Evolutionary conservation across 352 stramenopile genomes (phyloP).

Genomic region (Halophytophthora batemanensis): DNA sequence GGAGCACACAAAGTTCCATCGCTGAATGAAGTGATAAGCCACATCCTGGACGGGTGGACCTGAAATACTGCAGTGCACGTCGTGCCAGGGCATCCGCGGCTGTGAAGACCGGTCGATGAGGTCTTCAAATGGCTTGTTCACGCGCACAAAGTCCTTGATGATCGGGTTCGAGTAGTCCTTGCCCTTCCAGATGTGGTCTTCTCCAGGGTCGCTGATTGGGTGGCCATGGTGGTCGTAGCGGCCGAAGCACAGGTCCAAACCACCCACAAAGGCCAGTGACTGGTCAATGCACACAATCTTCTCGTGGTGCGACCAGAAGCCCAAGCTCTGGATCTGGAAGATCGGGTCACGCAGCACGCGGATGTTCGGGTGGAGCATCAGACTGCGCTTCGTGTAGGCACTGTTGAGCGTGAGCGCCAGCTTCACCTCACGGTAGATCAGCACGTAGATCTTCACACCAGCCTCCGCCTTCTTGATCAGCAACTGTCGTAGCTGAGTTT

Average conservation of each 20-base stretch:
- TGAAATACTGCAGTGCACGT: conserved; percentile 78
- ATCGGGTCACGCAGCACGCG: conserved; percentile 88
- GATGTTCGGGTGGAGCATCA: conserved; percentile 78
- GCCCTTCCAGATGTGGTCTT: conserved; percentile 59
- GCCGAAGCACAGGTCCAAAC: conserved; percentile 89
- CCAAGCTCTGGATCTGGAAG: conserved; percentile 86
- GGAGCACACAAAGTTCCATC: conserved; percentile 86
- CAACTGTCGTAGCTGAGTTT: too few relatives aligned
- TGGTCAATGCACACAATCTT: conserved; percentile 92
- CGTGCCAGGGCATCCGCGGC: conserved; percentile 86
- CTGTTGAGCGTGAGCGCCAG: conserved; percentile 84
- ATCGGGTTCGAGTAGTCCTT: conserved; percentile 87
- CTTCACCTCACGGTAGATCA: conserved; percentile 91
- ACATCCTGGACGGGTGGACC: conserved; percentile 80
- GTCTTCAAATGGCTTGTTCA: conserved; percentile 70
- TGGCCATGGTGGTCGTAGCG: conserved; percentile 80
- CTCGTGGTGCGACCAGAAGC: conserved; percentile 90
- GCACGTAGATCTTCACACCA: conserved; percentile 87
- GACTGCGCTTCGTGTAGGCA: conserved; percentile 70
- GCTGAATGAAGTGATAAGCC: conserved; percentile 83
- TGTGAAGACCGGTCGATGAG: conserved; percentile 68
- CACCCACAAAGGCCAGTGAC: conserved; percentile 85
- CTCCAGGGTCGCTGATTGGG: conserved; percentile 56
- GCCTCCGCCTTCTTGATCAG: conserved; percentile 73
- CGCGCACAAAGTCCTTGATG: conserved; percentile 82